Base-by-base conservation (phyloP, 129 eudicot species). In the Chrysanthemum lavandulifolium region DNA sequence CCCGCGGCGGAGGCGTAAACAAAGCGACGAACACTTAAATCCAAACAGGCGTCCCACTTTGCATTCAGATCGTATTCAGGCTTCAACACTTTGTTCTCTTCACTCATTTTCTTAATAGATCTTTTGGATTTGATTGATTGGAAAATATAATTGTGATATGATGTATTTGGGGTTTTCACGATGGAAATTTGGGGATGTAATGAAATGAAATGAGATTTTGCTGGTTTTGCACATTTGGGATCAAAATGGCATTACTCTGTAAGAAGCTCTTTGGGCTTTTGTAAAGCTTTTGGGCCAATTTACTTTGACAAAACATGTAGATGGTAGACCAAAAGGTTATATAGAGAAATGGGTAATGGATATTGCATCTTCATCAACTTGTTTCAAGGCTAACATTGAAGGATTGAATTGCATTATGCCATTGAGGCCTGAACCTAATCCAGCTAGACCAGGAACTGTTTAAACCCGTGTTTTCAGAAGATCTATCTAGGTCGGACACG, bases 1-100 rank as follows among this genome's bases (percentile, higher is more conserved):
- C 98, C 96, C 73, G 87, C 78, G 40, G 87, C 60, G 71, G 98
- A 83, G 19, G 96, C 79, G 78, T 92, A 89, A 6, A 85, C 90
- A 50, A 93, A 82, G 29, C 98, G 95, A 54, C 98, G 98, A 47
- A 89, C 78, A 16, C 96, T 89, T 81, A 92, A 84, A 93, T 93
- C 98, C 31, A 93, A 76, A 61, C 95, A 93, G 4, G 96, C 92
- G 23, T 93, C 96, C 96, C 91, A 93, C 79, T 93, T 89, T 2
- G 92, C 98, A 80, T 93, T 84, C 74, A 89, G 74, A 73, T 93
- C 96, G 73, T 82, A 82, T 27, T 89, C 82, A 6, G 84, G 56
- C 47, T 86, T 78, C 65, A 89, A 77, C 70, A 71, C 77, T 69
- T 79, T 87, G 56, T 78, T 85, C 63, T 74, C 87, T 72, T 92